A percentile compares a stretch with the other conserved stretches of the same genome.
Evolutionary conservation across 179 eudicot genomes (phyloP).

Genomic region (Heliamphora pulchella): DNA sequence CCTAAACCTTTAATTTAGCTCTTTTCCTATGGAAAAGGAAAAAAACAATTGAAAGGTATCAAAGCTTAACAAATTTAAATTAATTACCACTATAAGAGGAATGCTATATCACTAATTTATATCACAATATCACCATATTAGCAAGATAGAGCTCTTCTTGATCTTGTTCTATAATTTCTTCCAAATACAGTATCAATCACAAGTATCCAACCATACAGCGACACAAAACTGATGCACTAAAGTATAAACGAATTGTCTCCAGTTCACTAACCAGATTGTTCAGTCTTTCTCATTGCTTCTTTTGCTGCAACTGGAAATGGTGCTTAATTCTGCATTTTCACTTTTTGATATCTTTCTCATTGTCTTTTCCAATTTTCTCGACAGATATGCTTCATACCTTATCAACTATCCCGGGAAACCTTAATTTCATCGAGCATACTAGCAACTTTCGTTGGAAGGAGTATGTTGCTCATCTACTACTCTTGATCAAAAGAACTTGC

Average conservation of each 20-base stretch:
- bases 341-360: not conserved
- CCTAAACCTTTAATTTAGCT: not conserved
- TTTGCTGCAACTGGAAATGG: not conserved
- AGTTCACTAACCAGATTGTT: not conserved
- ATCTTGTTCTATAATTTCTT: no score
- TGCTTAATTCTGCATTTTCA: not conserved
- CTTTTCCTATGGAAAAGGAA: not conserved
- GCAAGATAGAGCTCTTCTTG: no score
- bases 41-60: not conserved
- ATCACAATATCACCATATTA: no score
- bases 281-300: not conserved
- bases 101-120: no score
- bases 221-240: not conserved
- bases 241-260: not conserved
- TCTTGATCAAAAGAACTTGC: not conserved
- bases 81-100: not conserved
- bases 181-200: no score
- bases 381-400: constrained; percentile 71
- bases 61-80: not conserved
- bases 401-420: constrained; percentile 34
- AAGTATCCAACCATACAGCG: no score
- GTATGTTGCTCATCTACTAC: constrained; percentile 42
- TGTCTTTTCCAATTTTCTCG: constrained; percentile 13
- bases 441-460: constrained; percentile 88
- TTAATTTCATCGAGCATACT: constrained; percentile 48